Evolutionary conservation across 2,329 filamentous ascomycete species (phyloP).

Genomic region (Penicillium griseofulvum): DNA sequence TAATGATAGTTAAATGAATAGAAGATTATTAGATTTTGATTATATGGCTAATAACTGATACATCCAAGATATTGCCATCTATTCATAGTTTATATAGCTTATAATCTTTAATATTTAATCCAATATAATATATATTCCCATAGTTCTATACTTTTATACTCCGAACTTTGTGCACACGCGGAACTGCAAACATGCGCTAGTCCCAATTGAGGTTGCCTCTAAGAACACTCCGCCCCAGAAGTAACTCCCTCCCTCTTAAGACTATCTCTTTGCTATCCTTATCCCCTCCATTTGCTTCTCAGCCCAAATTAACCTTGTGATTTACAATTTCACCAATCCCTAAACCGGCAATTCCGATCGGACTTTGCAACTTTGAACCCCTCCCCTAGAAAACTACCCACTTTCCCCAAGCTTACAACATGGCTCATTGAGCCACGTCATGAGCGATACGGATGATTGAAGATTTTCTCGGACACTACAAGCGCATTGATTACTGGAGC

Average conservation of each 20-base stretch:
- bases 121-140: neutral
- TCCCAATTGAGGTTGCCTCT: slow-evolving; percentile 17
- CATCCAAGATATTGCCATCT: neutral
- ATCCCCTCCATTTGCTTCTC: slow-evolving; percentile 9
- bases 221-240: slow-evolving; percentile 18
- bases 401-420: slow-evolving; percentile 20
- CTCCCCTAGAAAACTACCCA: slow-evolving; percentile 7
- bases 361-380: neutral
- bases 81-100: too few species aligned
- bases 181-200: slow-evolving; percentile 17
- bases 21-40: too few species aligned
- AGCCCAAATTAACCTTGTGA: neutral
- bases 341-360: slow-evolving; percentile 9
- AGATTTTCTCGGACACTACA: slow-evolving; percentile 18
- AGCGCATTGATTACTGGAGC: slow-evolving; percentile 18
- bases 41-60: neutral
- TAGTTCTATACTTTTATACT: neutral
- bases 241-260: slow-evolving; percentile 13
- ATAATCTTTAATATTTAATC: neutral
- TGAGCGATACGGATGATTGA: slow-evolving; percentile 25
- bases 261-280: slow-evolving; percentile 14
- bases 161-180: neutral
- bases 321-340: neutral
- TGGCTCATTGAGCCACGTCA: slow-evolving; percentile 32
- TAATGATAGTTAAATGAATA: too few species aligned